These are phyloP conservation scores for Ceratopteris richardii DNA, from an alignment of 75 land plant genomes.

Conservation along the genomic window DNA sequence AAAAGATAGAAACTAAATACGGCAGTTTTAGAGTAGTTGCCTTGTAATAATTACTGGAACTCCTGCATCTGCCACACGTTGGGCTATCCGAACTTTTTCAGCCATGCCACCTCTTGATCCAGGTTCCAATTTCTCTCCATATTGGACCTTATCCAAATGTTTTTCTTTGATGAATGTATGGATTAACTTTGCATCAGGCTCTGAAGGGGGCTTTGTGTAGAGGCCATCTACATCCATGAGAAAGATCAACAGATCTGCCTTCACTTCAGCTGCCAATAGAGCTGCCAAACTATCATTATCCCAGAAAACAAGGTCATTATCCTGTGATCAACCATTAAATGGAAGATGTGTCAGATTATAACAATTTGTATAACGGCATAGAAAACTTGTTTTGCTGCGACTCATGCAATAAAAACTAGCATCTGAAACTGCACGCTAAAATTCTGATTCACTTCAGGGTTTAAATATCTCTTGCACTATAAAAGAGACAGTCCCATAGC, in stretches of 20 bases:
- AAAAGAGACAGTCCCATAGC: no score
- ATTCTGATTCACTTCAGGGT: no score
- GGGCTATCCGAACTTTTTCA: conserved; percentile 27
- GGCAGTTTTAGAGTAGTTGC: conserved; percentile 7
- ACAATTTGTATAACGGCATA: no score
- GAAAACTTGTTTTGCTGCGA: no score
- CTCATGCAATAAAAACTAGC: no score
- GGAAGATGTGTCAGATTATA: no score
- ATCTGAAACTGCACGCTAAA: no score
- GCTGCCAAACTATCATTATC: conserved; percentile 13
- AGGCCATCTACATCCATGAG: conserved; percentile 9
- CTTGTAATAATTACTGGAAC: conserved; percentile 35
- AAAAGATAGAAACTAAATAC: no score
- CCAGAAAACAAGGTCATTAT: conserved; percentile 11
- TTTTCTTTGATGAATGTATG: conserved; percentile 25
- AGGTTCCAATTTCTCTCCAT: conserved; percentile 22
- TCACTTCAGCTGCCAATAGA: conserved; percentile 7
- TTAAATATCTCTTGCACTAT: no score
- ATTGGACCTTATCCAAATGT: conserved; percentile 24
- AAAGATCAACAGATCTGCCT: conserved; percentile 9
- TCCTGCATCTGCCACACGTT: conserved; percentile 26
- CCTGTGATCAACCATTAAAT: not conserved
- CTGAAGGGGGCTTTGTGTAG: conserved; percentile 18
- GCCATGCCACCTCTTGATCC: conserved; percentile 31
- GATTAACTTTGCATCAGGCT: conserved; percentile 24